Evolutionary conservation across 208 protist genomes (phyloP).

Genomic region (Sergeia podlipaevii): DNA sequence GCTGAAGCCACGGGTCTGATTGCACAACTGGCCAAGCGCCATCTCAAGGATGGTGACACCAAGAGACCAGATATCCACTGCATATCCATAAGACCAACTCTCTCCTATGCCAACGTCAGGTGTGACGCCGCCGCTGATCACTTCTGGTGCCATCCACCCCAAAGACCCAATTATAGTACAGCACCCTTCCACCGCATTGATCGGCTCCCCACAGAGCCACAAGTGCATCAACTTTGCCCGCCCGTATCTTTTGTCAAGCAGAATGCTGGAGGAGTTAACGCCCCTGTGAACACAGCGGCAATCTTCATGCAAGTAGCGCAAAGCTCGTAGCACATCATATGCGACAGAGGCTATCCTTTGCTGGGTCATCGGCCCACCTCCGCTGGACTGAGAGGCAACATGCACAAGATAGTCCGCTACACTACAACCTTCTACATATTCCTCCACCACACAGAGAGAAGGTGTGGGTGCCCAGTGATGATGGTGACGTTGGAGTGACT

Average conservation of each 20-base stretch:
- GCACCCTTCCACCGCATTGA: not conserved
- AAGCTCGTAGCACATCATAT: slow-evolving; percentile 41
- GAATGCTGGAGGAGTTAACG: slow-evolving; percentile 59
- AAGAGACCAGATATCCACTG: slow-evolving; percentile 49
- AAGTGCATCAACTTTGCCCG: slow-evolving; percentile 56
- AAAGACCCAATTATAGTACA: slow-evolving; percentile 51
- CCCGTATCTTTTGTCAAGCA: slow-evolving; percentile 23
- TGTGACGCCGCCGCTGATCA: too few relatives aligned
- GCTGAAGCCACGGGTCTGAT: not conserved
- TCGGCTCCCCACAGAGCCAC: slow-evolving; percentile 52
- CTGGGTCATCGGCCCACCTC: slow-evolving; percentile 31
- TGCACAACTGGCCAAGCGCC: slow-evolving; percentile 7
- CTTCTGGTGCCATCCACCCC: slow-evolving; percentile 48
- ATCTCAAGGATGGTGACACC: slow-evolving; percentile 51
- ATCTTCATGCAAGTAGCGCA: slow-evolving; percentile 70
- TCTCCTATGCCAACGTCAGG: too few relatives aligned
- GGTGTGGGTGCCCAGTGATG: too few relatives aligned
- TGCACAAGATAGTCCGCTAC: slow-evolving; percentile 19
- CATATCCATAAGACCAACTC: not conserved
- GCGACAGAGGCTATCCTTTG: slow-evolving; percentile 42
- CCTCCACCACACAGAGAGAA: slow-evolving; percentile 36
- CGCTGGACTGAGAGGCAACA: not conserved
- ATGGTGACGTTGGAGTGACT: too few relatives aligned
- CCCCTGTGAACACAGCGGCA: slow-evolving; percentile 50
- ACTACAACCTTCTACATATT: slow-evolving; percentile 22